Base-by-base conservation (phyloP, 2,329 filamentous ascomycete genomes). In the Exophiala oligosperma region DNA sequence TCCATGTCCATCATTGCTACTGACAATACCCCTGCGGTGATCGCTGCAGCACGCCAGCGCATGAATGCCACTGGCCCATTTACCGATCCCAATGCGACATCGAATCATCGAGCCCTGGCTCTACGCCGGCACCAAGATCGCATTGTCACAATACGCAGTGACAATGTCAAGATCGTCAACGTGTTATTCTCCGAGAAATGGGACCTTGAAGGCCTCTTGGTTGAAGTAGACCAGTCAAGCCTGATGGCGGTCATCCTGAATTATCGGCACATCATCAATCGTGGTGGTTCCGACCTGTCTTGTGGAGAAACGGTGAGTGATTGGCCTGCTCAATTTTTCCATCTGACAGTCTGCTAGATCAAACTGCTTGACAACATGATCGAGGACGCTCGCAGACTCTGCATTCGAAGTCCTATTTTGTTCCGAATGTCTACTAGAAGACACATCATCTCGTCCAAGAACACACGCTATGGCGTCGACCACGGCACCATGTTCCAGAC, bases 381-480 rank as follows among this genome's bases (percentile, higher is more conserved):
- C 24, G 68, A 70, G 52, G 68, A 69, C 49, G 68, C 64, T 12
- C 56, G 68, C 24, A 57, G 66, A 9, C 60, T 69, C 14, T 68
- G 59, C 50, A 56, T 64, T 6, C 55, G 44, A 67, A 43, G 66
- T 55, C 66, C 66, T 2, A 65, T 68, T 26, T 49, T 70, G 4
- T 70, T 67, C 35, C 52, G 68, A 14, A 68, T 67, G 65, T 61
- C 65, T 3, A 69, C 65, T 1, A 44, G 66, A 24, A 29, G 35
- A 2, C 56, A 62, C 12, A 69, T 69, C 28, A 63, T 63, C 40
- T 57, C 51, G 3, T 67, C 65, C 37, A 62, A 63, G 51, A 64
- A 69, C 50, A 70, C 67, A 17, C 55, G 68, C n/a, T 70, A 70
- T 43, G 67, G 68, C 14, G 54, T 67, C 23, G 63, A 68, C 26